Evolutionary conservation across 139 green algal species (phyloP).

Genomic region (Desmodesmus armatus): DNA sequence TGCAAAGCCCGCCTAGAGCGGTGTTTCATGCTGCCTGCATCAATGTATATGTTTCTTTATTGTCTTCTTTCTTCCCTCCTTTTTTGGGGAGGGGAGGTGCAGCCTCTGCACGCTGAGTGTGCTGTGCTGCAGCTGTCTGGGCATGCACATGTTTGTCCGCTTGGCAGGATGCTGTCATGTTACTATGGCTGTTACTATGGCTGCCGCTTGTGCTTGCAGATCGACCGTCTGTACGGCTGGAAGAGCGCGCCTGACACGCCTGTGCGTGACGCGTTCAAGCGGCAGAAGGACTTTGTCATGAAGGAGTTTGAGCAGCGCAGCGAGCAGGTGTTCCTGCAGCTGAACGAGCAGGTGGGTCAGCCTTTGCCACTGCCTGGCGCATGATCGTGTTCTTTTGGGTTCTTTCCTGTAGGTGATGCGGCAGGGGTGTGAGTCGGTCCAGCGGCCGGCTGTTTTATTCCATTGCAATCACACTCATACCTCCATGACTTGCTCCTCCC

Average conservation of each 20-base stretch:
- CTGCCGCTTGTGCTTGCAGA: slow-evolving; percentile 40
- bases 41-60: too few species aligned
- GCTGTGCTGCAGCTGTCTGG: too few species aligned
- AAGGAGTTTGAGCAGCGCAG: slow-evolving; percentile 74
- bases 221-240: slow-evolving; percentile 97
- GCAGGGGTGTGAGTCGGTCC: too few species aligned
- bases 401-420: too few species aligned
- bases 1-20: too few species aligned
- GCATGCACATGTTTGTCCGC: neutral
- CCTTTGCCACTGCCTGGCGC: neutral
- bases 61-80: too few species aligned
- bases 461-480: too few species aligned
- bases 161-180: neutral
- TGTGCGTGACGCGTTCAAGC: slow-evolving; percentile 81
- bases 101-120: too few species aligned
- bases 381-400: neutral
- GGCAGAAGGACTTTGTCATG: slow-evolving; percentile 78
- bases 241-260: slow-evolving; percentile 80
- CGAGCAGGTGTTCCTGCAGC: slow-evolving; percentile 63
- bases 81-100: too few species aligned
- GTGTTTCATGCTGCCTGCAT: too few species aligned
- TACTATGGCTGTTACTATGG: neutral
- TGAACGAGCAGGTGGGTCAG: slow-evolving; percentile 65
- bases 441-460: too few species aligned
- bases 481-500: too few species aligned